Base-by-base conservation (phyloP, 2,329 filamentous ascomycete genomes). In the Penicillium sp. region DNA sequence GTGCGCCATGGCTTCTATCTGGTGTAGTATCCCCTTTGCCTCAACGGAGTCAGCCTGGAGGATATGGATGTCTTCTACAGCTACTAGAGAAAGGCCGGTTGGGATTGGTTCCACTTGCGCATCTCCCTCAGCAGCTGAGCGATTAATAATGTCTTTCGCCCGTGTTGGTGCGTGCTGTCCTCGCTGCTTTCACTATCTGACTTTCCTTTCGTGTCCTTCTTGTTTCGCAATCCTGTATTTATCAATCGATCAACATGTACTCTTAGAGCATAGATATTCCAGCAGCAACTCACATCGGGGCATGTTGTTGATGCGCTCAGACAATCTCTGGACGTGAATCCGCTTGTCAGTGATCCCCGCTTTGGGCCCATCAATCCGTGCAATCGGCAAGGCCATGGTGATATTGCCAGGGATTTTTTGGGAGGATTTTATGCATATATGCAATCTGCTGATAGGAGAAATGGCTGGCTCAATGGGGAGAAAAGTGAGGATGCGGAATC, bases 251-350 rank as follows among this genome's bases (percentile, higher is more conserved):
- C 49, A 52, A 29, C 30, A 50, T 23, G 30, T 38, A 11, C 13
- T 15, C 31, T 9, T 11, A 21, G 17, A 29, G 48, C 26, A 17
- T 50, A n/a, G 48, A 23, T 8, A 19, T 13, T 31, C 45, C 19
- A 51, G 30, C 3, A 26, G 21, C 21, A 38, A 64, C 63, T 46
- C 54, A 64, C 58, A 47, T 29, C 48, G 46, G 38, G 30, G 44
- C 60, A 52, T 7, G 35, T 30, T 2, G 30, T 41, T 41, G 29
- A 59, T 48, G 5, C 52, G 56, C 55, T 64, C 23, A 13, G 63
- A 53, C 17, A 64, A 55, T 13, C 23, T 19, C 9, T 49, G 60
- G 26, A 64, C 7, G n/a, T 8, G 19, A 31, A 63, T 63, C 31
- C 11, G 13, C 8, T 54, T 15, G 1, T 26, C 61, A 8, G 49